Evolutionary conservation across 371 early-diverging fungal species (phyloP).

Genomic region (Dipsacomyces acuminosporus): DNA sequence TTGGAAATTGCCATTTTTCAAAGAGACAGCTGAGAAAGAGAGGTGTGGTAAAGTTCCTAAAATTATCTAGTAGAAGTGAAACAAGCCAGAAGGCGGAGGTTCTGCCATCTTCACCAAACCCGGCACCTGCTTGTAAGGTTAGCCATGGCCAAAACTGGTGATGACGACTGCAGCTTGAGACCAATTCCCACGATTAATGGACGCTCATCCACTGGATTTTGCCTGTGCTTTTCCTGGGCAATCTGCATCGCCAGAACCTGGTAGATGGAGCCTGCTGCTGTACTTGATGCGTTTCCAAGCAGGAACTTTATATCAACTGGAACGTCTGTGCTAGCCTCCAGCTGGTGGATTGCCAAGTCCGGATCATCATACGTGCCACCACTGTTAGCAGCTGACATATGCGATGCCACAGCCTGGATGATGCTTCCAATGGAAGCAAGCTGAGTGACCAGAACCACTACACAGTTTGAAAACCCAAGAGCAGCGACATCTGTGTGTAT

Average conservation of each 20-base stretch:
- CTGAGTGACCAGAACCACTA: conserved; percentile 60
- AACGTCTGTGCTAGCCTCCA: conserved; percentile 4
- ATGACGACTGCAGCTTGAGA: conserved; percentile 43
- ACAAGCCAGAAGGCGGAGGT: too few species aligned
- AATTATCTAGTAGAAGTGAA: too few species aligned
- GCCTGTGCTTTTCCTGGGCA: conserved; percentile 56
- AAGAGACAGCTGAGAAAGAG: too few species aligned
- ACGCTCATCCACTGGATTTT: conserved; percentile 59
- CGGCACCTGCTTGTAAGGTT: conserved; percentile 12
- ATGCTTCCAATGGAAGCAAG: conserved; percentile 49
- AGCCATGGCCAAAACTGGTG: conserved; percentile 3
- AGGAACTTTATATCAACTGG: conserved; percentile 35
- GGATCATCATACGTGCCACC: conserved; percentile 1
- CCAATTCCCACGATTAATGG: conserved; percentile 61
- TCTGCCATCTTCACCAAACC: conserved; percentile 14
- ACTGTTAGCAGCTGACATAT: background rate
- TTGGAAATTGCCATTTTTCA: background rate
- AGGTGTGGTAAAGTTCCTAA: too few species aligned
- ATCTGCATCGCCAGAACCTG: conserved; percentile 61
- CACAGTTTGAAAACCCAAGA: conserved; percentile 59
- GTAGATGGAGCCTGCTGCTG: conserved; percentile 57
- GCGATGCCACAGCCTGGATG: conserved; percentile 14
- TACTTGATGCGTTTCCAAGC: conserved; percentile 25
- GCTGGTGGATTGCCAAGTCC: conserved; percentile 3
- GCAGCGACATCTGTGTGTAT: conserved; percentile 61